Percentiles rank a stretch among this genome's conserved stretches.
Evolutionary conservation across 164 flowering plant genomes (phyloP).

Genomic region (Aristolochia contorta): DNA sequence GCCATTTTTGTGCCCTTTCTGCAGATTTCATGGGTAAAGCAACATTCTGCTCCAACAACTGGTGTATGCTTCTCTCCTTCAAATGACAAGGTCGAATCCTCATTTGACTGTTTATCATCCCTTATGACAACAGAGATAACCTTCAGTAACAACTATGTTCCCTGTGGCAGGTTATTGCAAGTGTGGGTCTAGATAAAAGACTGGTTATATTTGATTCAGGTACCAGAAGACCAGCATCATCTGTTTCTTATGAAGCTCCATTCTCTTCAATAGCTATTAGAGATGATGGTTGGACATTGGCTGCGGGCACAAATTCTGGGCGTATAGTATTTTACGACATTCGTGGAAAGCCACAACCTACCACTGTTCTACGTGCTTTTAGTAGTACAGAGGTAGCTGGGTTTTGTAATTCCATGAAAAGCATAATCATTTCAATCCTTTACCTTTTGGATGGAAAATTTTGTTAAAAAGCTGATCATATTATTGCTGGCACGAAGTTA

Average conservation of each 20-base stretch:
- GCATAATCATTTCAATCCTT: too few relatives aligned
- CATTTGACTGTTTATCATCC: neutral
- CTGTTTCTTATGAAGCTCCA: conserved; percentile 76
- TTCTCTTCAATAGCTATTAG: conserved; percentile 86
- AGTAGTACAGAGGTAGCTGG: conserved; percentile 66
- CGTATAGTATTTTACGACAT: conserved; percentile 88
- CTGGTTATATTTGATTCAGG: conserved; percentile 77
- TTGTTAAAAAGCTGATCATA: neutral
- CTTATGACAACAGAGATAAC: neutral
- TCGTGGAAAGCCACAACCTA: conserved; percentile 92
- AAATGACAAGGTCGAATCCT: conserved; percentile 68
- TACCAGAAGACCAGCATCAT: conserved; percentile 51
- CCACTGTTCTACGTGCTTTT: conserved; percentile 80
- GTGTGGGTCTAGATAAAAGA: conserved; percentile 89
- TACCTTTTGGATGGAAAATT: neutral
- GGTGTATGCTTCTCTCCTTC: conserved; percentile 91
- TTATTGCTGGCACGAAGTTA: neutral
- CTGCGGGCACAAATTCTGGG: conserved; percentile 93
- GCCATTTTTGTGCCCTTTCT: neutral
- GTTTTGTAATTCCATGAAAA: neutral
- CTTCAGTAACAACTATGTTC: neutral
- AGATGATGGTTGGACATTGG: conserved; percentile 86
- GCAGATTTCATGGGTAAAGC: conserved; percentile 91
- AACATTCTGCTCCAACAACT: conserved; percentile 96
- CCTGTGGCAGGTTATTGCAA: conserved; percentile 54